Conservation (phyloP, 1,284 basidiomycete species). For the Rhodofomes roseus region DNA sequence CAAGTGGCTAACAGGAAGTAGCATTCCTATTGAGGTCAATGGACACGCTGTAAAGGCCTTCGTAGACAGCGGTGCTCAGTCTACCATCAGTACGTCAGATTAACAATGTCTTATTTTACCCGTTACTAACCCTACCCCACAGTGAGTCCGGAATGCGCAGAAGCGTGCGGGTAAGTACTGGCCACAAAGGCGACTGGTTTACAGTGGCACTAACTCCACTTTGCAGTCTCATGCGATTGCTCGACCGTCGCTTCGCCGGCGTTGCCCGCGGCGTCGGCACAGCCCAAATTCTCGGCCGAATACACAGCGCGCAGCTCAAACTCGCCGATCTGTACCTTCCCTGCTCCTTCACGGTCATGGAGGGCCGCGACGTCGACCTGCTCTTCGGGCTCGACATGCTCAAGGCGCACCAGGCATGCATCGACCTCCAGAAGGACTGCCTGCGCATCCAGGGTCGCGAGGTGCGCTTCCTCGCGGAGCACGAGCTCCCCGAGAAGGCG, state of each 20-base stretch:
- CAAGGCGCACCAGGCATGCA: constrained; percentile 93
- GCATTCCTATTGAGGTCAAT: constrained; percentile 89
- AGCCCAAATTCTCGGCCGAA: constrained; percentile 90
- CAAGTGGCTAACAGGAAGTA: constrained; percentile 25
- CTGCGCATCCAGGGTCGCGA: constrained; percentile 87
- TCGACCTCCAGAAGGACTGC: constrained; percentile 87
- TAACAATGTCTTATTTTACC: neutral
- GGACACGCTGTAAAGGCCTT: constrained; percentile 91
- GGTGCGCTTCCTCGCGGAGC: constrained; percentile 88
- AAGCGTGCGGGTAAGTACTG: constrained; percentile 75
- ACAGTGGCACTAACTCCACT: too few species aligned
- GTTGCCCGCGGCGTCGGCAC: constrained; percentile 96
- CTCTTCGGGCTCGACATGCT: constrained; percentile 98
- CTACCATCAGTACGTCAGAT: constrained; percentile 85
- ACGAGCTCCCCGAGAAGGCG: constrained; percentile 87
- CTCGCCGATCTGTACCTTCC: constrained; percentile 81
- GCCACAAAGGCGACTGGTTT: too few species aligned
- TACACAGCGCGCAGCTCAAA: constrained; percentile 93
- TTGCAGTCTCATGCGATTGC: constrained; percentile 78
- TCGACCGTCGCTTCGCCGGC: constrained; percentile 87
- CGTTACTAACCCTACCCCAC: constrained; percentile 8
- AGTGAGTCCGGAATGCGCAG: constrained; percentile 96
- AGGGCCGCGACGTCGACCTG: constrained; percentile 92
- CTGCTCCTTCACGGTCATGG: constrained; percentile 95
- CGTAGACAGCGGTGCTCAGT: constrained; percentile 96